phyloP scores from a whole-genome alignment of 805 yeast species.

The Ogataea kodamae region DNA sequence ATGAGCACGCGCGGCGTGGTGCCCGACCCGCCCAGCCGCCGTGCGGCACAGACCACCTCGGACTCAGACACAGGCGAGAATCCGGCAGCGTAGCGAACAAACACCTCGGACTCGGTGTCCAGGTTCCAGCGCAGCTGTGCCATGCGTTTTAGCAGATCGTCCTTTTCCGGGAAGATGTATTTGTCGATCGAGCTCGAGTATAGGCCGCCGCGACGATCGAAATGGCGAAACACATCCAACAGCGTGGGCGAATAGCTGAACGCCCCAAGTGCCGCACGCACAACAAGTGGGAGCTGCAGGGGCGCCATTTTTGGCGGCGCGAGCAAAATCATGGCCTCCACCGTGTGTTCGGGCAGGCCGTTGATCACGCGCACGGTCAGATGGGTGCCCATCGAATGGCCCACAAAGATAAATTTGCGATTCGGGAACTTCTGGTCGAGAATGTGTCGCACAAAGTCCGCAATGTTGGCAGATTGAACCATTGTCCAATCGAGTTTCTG shows the following conservation, averaged over 20 bases:
- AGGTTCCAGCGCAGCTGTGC: conserved; percentile 70
- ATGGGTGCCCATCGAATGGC: conserved; percentile 60
- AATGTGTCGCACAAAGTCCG: conserved; percentile 37
- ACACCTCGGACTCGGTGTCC: conserved; percentile 52
- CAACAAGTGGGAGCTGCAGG: conserved; percentile 16
- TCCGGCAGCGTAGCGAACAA: conserved; percentile 52
- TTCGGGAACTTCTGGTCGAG: conserved; percentile 39
- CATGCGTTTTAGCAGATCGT: conserved; percentile 38
- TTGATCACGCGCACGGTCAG: conserved; percentile 40
- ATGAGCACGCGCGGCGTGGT: conserved; percentile 45
- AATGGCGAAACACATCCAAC: conserved; percentile 52
- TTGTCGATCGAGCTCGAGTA: conserved; percentile 57
- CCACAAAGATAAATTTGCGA: conserved; percentile 43
- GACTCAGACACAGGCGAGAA: conserved; percentile 40
- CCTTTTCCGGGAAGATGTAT: conserved; percentile 39
- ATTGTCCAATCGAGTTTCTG: conserved; percentile 38
- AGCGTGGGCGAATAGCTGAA: conserved; percentile 41
- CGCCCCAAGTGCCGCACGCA: conserved; percentile 26
- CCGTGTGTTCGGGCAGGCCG: conserved; percentile 35
- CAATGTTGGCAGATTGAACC: conserved; percentile 41
- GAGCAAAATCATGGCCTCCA: conserved; percentile 46
- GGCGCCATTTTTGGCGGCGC: conserved; percentile 41
- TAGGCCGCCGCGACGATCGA: conserved; percentile 63
- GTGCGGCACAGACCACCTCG: conserved; percentile 43
- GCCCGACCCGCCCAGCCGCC: conserved; percentile 34